phyloP scores from a whole-genome alignment of 495 filamentous ascomycete genomes.

The Aspergillus leporis region DNA sequence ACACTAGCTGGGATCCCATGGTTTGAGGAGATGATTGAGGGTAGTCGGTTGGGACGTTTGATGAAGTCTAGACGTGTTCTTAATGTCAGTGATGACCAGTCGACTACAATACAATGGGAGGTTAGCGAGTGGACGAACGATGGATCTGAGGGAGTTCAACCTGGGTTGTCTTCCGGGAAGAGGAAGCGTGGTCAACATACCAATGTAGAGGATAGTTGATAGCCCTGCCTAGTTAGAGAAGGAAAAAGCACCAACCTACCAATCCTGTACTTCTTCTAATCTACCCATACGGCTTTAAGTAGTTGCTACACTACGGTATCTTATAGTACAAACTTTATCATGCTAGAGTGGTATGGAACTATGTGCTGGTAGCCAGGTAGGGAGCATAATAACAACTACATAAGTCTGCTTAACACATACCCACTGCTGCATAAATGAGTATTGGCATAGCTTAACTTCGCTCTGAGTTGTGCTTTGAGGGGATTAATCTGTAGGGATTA shows the following conservation, averaged over 20 bases:
- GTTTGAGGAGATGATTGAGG: conserved; percentile 79
- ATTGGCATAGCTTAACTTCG: too few relatives aligned
- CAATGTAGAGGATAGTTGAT: conserved; percentile 1
- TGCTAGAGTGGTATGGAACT: too few relatives aligned
- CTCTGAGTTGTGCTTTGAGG: too few relatives aligned
- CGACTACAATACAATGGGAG: conserved; percentile 75
- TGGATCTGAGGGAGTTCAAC: conserved; percentile 40
- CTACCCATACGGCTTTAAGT: background rate
- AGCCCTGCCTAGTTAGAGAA: background rate
- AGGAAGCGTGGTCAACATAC: conserved; percentile 33
- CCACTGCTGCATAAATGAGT: too few relatives aligned
- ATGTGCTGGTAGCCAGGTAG: too few relatives aligned
- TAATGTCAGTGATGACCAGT: conserved; percentile 54
- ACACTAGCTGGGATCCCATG: conserved; percentile 64
- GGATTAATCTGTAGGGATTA: too few relatives aligned
- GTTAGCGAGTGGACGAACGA: conserved; percentile 73
- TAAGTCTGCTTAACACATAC: too few relatives aligned
- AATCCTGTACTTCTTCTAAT: background rate
- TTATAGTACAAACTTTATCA: background rate
- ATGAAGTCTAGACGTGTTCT: conserved; percentile 59
- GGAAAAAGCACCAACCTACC: background rate
- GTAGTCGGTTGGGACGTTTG: conserved; percentile 67
- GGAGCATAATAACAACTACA: too few relatives aligned
- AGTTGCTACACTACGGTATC: background rate
- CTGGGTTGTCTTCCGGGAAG: conserved; percentile 30